Base-by-base conservation (phyloP, 2,329 filamentous ascomycete species). In the Aureobasidium vineae region DNA sequence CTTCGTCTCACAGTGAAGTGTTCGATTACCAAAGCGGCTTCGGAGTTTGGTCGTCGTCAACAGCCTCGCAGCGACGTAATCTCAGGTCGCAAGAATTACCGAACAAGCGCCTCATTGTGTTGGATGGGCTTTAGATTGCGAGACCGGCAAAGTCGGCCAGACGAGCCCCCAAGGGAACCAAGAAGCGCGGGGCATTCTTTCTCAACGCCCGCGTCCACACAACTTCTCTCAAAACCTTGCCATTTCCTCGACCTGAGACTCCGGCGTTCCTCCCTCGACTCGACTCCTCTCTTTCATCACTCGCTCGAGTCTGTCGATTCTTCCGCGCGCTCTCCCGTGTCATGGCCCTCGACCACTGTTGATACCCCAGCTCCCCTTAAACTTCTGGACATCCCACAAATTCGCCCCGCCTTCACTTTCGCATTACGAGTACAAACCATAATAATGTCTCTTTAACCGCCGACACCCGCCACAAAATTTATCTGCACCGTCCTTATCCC, bases 361-460 rank as follows among this genome's bases (percentile, higher is more conserved):
- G 61, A 64, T 36, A 43, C 61, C 49, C 43, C 26, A 36, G 28
- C 23, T 53, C 26, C 11, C 7, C 43, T 26, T 26, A 43, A 33
- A 26, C 40, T 33, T 41, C 61, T 54, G 47, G 33, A 54, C 49
- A 53, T 64, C 47, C 61, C 61, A 53, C 49, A 40, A 28, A 19
- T 36, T 43, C 61, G 47, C 49, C 61, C 47, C 61, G 61, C 61
- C 49, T 54, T 45, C 28, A 63, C 45, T 63, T 63, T 21, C 45
- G 28, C 59, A 63, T 45, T 36, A 31, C 2, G 28, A 31, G 28
- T 28, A 63, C 59, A 40, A 63, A 63, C 49, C 36, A 64, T 54
- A 45, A 64, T 54, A 54, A 54, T 64, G 61, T 52, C 38, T 63
- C 56, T 63, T 41, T 52, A 63, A 52, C 59, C 43, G 45, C 21